Conservation (phyloP, 306 rosid species). For the barrel medic (Medicago truncatula) region MtrunA17r5.0-ANR NC_053043.1:461501-462000, state of each 20-base stretch:
- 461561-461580: too few species aligned
- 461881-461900: neutral
- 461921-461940: neutral
- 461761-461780: slow-evolving; percentile 1
- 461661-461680: slow-evolving; percentile 1
- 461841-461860: neutral
- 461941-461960: neutral
- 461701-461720: slow-evolving; percentile 21
- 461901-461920: neutral
- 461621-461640: neutral
- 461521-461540: too few species aligned
- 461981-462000: neutral
- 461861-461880: neutral
- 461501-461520: too few species aligned
- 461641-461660: slow-evolving; percentile 10
- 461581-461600: too few species aligned
- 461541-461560: too few species aligned
- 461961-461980: neutral
- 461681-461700: slow-evolving; percentile 17
- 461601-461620: too few species aligned
- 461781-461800: neutral
- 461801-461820: slow-evolving; percentile 4
- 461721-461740: slow-evolving; percentile 10
- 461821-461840: neutral
- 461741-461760: slow-evolving; percentile 6